Conservation (phyloP, 1,284 basidiomycete genomes). For the Calocybe gambosa region DNA sequence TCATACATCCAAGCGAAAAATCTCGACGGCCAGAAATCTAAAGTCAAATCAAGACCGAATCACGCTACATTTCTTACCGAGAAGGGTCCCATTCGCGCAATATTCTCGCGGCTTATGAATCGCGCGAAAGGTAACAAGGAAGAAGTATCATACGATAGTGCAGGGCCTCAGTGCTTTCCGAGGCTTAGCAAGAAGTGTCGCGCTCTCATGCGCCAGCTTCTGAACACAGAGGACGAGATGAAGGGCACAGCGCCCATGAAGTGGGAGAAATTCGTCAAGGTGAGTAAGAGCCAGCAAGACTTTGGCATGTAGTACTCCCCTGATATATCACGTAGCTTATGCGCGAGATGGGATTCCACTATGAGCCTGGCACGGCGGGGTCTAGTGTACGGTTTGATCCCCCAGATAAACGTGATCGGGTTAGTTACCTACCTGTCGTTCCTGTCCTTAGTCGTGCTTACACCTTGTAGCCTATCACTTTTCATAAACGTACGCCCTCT, state of each 20-base stretch:
- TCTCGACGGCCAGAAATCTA: constrained; percentile 44
- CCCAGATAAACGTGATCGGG: constrained; percentile 49
- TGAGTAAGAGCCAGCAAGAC: constrained; percentile 7
- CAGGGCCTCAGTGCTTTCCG: constrained; percentile 49
- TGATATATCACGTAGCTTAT: constrained; percentile 44
- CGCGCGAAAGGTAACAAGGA: constrained; percentile 19
- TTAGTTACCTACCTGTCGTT: constrained; percentile 25
- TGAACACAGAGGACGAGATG: constrained; percentile 53
- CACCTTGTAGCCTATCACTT: constrained; percentile 51
- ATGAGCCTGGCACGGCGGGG: constrained; percentile 68
- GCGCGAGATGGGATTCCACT: constrained; percentile 70
- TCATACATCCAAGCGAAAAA: constrained; percentile 59
- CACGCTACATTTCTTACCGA: constrained; percentile 43
- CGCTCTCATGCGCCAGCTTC: constrained; percentile 55
- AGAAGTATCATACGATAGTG: constrained; percentile 31
- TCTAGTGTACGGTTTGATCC: constrained; percentile 79
- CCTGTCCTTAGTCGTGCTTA: constrained; percentile 6
- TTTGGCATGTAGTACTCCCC: neutral
- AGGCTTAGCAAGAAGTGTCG: constrained; percentile 54
- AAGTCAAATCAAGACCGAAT: constrained; percentile 63
- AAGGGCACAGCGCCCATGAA: constrained; percentile 56
- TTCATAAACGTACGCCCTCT: constrained; percentile 62
- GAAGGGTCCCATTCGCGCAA: constrained; percentile 34
- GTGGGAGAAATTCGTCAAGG: constrained; percentile 55
- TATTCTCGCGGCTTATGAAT: constrained; percentile 46